Base-by-base conservation (phyloP, 179 eudicot species). In the Beta lomatogona region DNA sequence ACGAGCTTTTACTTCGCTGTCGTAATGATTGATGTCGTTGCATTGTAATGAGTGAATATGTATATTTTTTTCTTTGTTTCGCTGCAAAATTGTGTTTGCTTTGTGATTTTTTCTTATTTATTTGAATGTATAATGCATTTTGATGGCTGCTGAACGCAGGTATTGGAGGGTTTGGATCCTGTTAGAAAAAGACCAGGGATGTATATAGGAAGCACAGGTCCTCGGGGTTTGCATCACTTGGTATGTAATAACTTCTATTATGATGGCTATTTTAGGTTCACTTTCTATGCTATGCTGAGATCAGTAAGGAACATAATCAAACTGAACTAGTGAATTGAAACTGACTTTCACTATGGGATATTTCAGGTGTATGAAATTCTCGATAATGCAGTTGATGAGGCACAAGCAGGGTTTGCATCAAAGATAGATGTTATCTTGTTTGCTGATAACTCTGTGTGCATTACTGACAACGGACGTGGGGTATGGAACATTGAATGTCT, bases 121-220 rank as follows among this genome's bases (percentile, higher is more conserved):
- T 55, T 22, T 64, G 25, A 11, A 19, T 72, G 16, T n/a, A 67
- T 55, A 66, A 59, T 80, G 74, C 58, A 41, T 52, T 63, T 25
- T 44, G 19, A 54, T 73, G 80, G 21, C 22, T 77, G 58, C 52
- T 53, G 78, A 12, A 22, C 46, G 12, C 88, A 96, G 99, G 98
- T 96, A 31, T 82, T 96, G 88, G 93, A 96, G 89, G 99, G 99
- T 66, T 85, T 96, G 82, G 99, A 96, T 77, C 92, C 99, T 76
- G 99, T 96, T 28, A 92, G 99, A 81, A 92, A 92, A 89, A 90
- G 99, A 82, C 99, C 98, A 8, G 99, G 98, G 75, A 96, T 96
- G 99, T 96, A 96, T 85, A 92, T 96, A 61, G 99, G 99, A 87
- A 94, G 97, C 84, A 96, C 99, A 58, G 99, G 99, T 48, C 87